Evolutionary conservation across 306 rosid species (phyloP), one percentile per base, ranked within the genome.

Genomic region (Glycyrrhiza uralensis): DNA sequence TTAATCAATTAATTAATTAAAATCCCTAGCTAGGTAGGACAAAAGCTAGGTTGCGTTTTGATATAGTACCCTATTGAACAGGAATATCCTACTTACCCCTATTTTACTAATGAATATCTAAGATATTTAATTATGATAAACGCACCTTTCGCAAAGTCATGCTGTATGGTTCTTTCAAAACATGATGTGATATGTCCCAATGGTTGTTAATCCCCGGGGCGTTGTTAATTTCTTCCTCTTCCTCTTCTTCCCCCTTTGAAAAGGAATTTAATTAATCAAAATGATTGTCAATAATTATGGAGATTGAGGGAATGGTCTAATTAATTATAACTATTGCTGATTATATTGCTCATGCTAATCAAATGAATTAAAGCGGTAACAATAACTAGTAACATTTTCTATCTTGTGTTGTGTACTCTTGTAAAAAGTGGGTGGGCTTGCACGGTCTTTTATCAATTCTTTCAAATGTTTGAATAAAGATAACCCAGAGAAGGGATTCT

Each of bases 1-100:
- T n/a, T 69, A 49, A 26, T 29, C 60, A 12, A 10, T 52, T 23
- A 52, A 52, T 23, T 22, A 52, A 9, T 5, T 58, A 14, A 17
- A 39, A 65, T 11, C 19, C 50, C 70, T 50, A 58, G 52, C 66
- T 57, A 49, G 62, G 8, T 26, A 42, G 63, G 79, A 69, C 57
- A 78, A 28, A 56, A 74, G 61, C 70, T 58, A 22, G 6, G 52
- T 10, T 36, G 7, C 2, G 23, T 35, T 69, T 33, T 69, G 57
- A 52, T n/a, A 63, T 36, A 23, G 14, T 56, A 59, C 52, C 46
- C 28, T 29, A 72, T 50, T 66, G 78, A 72, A 60, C 12, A 44
- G 49, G 77, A 83, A 74, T 75, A 78, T 72, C 77, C 19, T n/a
- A n/a, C n/a, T n/a, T 64, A 30, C 68, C 46, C 51, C 19, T 23